A percentile compares a stretch with the other conserved stretches of the same genome.
phyloP scores from a whole-genome alignment of 1,139 yeast genomes.

The Keqinozyma sinolaborantium region DNA sequence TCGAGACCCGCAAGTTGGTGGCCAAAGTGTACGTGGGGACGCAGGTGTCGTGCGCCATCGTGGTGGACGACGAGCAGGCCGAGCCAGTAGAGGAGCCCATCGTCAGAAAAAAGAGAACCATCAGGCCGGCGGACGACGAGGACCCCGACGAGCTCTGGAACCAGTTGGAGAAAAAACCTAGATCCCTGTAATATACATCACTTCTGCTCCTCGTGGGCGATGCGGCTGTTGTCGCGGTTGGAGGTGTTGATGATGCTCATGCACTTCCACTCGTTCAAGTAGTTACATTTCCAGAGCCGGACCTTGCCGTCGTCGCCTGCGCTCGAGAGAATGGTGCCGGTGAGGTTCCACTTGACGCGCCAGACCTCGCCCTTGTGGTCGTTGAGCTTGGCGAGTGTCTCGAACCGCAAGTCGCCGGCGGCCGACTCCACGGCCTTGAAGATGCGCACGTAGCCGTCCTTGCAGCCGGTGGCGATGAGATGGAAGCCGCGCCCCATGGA shows the following conservation, averaged over 20 bases:
- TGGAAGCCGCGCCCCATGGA: constrained; percentile 90
- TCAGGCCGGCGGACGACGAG: constrained; percentile 13
- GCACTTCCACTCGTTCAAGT: constrained; percentile 84
- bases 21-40: constrained; percentile 77
- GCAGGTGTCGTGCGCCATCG: constrained; percentile 56
- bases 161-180: constrained; percentile 21
- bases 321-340: constrained; percentile 88
- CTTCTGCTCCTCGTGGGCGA: constrained; percentile 15
- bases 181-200: constrained; percentile 2
- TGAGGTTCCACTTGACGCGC: constrained; percentile 92
- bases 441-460: constrained; percentile 87
- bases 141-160: constrained; percentile 34
- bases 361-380: constrained; percentile 92
- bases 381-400: constrained; percentile 39
- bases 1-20: constrained; percentile 51
- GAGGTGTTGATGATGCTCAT: constrained; percentile 85
- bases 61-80: constrained; percentile 47
- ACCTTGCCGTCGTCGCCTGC: constrained; percentile 96
- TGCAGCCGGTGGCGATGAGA: constrained; percentile 90
- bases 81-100: constrained; percentile 15
- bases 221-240: constrained; percentile 22
- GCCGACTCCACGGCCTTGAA: constrained; percentile 58
- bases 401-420: constrained; percentile 32
- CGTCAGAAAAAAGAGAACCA: constrained; percentile 16
- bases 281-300: constrained; percentile 87